Base-by-base conservation (phyloP, 495 filamentous ascomycete genomes). In the Cladorrhinum samala region DNA sequence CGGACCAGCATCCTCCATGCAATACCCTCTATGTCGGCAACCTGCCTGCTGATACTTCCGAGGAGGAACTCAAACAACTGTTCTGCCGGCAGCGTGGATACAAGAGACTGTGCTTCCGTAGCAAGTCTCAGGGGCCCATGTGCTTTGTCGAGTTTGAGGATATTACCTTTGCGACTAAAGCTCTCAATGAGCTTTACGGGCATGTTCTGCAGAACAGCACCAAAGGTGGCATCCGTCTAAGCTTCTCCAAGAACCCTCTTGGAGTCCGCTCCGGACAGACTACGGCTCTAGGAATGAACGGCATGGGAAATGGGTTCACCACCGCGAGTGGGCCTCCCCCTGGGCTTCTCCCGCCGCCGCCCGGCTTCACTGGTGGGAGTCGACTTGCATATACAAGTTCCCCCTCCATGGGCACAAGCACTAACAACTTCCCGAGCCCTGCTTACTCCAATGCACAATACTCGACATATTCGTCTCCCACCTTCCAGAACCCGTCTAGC, bases 71-170 rank as follows among this genome's bases (percentile, higher is more conserved):
- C 43, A 98, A 97, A 68, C 85, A 87, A 13, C 79, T 97, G 66
- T 98, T 98, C 64, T 90, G 85, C 40, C 93, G 92, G 68, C 88
- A 94, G 59, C 88, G 91, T 30, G 93, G 93, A 14, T 98, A 97
- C 69, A 98, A 95, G 73, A 79, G 93, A 36, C 83, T 98, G 3
- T 96, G 91, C 62, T 95, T 96, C 73, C 82, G 94, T n/a, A 95
- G 92, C 47, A 98, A 98, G 71, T 87, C 91, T 57, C 95, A 97
- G 62, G 94, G 94, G 0, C 93, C 94, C 11, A 97, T 97, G 94
- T 97, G 93, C 63, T 97, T 97, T 62, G 93, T 98, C 38, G 94
- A 98, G 68, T 98, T 97, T 64, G 93, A 97, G 60, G 91, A 98
- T 64, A 82, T 96, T 39, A 85, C 86, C 19, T 93, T 90, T 64